Base-by-base conservation (phyloP, 805 yeast genomes). In the Phaffomyces antillensis region DNA sequence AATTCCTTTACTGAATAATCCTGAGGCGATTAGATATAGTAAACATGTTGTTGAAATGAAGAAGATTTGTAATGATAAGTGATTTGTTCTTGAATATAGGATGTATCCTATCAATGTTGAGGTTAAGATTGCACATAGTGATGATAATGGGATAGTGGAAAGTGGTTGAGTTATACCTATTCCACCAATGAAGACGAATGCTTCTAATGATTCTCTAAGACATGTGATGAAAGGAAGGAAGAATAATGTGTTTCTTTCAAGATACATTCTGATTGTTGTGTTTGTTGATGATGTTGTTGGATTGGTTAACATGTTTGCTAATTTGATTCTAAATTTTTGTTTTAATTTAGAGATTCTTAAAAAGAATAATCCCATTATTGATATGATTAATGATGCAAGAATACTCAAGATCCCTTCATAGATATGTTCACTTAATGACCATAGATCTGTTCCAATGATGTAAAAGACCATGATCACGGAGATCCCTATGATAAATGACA, bases 131-230 rank as follows among this genome's bases (percentile, higher is more conserved):
- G 89, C 96, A 0, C 70, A 49, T 0, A 81, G 26, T 40, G 79
- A 77, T 0, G 93, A 81, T 32, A 83, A 58, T 16, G 90, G 81
- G 47, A 85, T 73, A 0, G 88, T 76, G 0, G 77, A 59, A 12
- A 77, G 59, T 7, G 91, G 88, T 50, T 80, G 86, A 32, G 80
- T 77, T 47, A 86, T 78, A 20, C 88, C 88, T 37, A 89, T 81
- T 25, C 96, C 97, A 4, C 96, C 96, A 37, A 89, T 73, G 55
- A 89, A 89, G 3, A 89, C 93, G 33, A 89, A 89, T 0, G 96
- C 96, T 63, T 89, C 96, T 43, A 89, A 67, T 2, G 96, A 96
- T 63, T 89, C 96, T 59, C 96, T 76, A 41, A 89, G 67, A 5
- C 95, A 82, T 2, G 97, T 89, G 39, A 89, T 74, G 56, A 89